Evolutionary conservation across 2,329 filamentous ascomycete genomes (phyloP), one percentile per base, ranked within the genome.

Genomic region (Epichloe sylvatica): DNA sequence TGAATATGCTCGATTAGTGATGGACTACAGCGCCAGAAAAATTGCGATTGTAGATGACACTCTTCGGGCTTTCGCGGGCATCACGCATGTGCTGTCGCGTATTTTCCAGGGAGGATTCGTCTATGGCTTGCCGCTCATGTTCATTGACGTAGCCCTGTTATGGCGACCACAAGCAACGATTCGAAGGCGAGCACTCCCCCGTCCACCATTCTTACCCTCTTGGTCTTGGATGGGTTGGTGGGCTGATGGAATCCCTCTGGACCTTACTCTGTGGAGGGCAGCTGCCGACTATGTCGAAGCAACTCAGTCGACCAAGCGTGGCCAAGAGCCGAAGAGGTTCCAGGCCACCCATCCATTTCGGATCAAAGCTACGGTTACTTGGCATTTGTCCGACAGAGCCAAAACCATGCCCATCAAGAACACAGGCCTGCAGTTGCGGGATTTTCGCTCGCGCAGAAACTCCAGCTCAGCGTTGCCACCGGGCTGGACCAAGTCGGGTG

Each of bases 201-300:
- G 62, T 0, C 60, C 66, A 11, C 63, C 67, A 2, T 68, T 67
- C 47, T 58, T 72, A 5, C 70, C 70, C 0, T 70, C 67, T 4
- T 72, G 70, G 70, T 70, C 68, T 33, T 72, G 70, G 70, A 67
- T 72, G 64, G 69, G 70, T 21, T 72, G 70, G 70, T 70, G 68
- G 64, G 70, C 69, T 49, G 70, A 72, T 50, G 67, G 64, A 30
- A 60, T 71, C 13, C 63, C 69, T 5, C 66, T 68, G 13, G 70
- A 72, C 48, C 53, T 71, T 50, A 60, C 58, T 5, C 58, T 72
- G 11, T 72, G 70, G 70, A 63, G 64, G 45, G 67, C 68, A 1
- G 65, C 68, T 1, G 66, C 67, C 8, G 69, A 72, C 54, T 71
- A 71, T 47, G 63, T 72, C 9, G 66, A 70, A 52, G 64, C 68